phyloP scores from a whole-genome alignment of 2,329 filamentous ascomycete species.

The Pseudogymnoascus sp. region DNA sequence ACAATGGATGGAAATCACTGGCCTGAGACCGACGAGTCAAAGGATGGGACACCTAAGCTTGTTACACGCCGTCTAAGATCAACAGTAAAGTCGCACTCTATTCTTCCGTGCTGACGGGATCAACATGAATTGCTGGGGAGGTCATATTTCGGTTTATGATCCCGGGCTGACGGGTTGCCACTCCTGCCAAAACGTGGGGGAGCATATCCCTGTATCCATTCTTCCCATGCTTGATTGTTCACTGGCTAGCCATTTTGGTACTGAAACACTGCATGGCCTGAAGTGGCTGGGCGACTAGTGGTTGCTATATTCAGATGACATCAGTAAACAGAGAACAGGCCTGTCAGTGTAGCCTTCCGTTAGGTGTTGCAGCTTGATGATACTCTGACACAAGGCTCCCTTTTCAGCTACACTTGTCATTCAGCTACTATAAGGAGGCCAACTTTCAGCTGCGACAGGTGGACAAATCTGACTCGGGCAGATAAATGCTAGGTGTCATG shows the following conservation, averaged over 20 bases:
- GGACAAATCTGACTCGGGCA: background rate
- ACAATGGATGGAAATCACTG: background rate
- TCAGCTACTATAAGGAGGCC: background rate
- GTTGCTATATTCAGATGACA: background rate
- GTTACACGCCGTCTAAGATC: background rate
- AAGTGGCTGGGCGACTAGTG: background rate
- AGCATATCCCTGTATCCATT: background rate
- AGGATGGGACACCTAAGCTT: background rate
- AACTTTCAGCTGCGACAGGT: background rate
- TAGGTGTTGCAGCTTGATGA: background rate
- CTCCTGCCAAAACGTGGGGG: background rate
- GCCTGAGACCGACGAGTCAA: background rate
- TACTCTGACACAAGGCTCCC: background rate
- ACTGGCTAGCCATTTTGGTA: background rate
- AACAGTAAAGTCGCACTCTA: background rate
- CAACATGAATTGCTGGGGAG: background rate
- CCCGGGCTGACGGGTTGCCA: background rate
- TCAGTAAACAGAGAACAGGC: background rate
- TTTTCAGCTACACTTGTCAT: background rate
- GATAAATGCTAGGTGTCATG: background rate
- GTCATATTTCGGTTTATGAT: background rate
- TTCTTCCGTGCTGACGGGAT: conserved; percentile 1
- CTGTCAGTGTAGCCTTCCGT: background rate
- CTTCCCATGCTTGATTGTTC: background rate
- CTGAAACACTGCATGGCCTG: background rate